These are phyloP conservation scores for Colletotrichum noveboracense DNA, from an alignment of 2,329 filamentous ascomycete genomes.

Conservation along the genomic window DNA sequence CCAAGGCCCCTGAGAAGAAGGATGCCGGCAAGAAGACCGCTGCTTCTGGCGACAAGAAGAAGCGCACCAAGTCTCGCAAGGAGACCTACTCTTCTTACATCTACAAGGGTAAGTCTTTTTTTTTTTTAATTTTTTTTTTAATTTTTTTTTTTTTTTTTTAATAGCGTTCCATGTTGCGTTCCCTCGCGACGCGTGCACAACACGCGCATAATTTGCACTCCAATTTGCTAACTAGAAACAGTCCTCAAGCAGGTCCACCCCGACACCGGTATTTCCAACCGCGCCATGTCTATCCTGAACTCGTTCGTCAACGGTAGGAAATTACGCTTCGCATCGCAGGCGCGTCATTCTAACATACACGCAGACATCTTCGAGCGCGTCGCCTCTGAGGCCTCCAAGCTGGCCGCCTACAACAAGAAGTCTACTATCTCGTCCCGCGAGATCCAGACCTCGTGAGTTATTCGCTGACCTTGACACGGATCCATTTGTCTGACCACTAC, in stretches of 20 bases:
- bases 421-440: constrained; percentile 99
- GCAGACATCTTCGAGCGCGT: constrained; percentile 99
- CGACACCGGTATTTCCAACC: constrained; percentile 99
- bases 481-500: constrained; percentile 50
- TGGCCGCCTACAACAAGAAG: constrained; percentile 99
- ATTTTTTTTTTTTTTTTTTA: too few species aligned
- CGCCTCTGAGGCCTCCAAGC: constrained; percentile 97
- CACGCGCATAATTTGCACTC: background rate
- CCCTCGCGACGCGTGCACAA: background rate
- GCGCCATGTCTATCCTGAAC: constrained; percentile 99
- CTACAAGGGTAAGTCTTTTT: constrained; percentile 81
- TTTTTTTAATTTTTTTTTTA: too few species aligned
- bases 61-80: constrained; percentile 99
- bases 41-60: constrained; percentile 98
- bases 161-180: background rate
- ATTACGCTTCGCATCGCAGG: background rate
- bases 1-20: constrained; percentile 89
- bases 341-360: constrained; percentile 21
- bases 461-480: background rate
- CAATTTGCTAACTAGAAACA: constrained; percentile 46
- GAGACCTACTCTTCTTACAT: constrained; percentile 99
- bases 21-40: constrained; percentile 99
- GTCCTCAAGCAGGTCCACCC: constrained; percentile 99
- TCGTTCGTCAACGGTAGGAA: constrained; percentile 93
- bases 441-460: constrained; percentile 89